phyloP scores from a whole-genome alignment of 768 basidiomycete species.

The Boletus barrowsii region DNA sequence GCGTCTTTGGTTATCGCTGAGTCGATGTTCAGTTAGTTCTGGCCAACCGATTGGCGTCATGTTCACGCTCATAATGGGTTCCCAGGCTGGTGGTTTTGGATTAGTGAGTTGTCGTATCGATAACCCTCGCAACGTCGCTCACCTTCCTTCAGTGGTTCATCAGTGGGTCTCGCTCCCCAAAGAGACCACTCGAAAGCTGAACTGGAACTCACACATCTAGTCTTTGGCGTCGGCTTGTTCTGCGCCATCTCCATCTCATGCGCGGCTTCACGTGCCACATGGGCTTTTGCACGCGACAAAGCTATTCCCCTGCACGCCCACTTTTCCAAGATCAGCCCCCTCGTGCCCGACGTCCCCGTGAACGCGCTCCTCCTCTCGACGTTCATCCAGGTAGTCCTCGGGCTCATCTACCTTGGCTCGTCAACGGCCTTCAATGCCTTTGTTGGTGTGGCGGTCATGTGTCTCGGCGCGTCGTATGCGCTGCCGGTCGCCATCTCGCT shows the following conservation, averaged over 20 bases:
- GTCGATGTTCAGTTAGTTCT: constrained; percentile 41
- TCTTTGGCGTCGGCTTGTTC: constrained; percentile 56
- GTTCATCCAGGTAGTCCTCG: constrained; percentile 54
- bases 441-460: constrained; percentile 64
- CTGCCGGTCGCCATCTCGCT: constrained; percentile 59
- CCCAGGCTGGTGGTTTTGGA: constrained; percentile 58
- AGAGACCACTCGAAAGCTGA: no score
- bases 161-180: constrained; percentile 23
- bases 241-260: constrained; percentile 66
- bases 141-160: constrained; percentile 38
- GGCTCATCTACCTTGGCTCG: constrained; percentile 60
- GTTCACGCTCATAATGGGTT: constrained; percentile 62
- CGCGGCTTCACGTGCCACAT: constrained; percentile 66
- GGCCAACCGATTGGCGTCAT: constrained; percentile 65
- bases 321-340: constrained; percentile 46
- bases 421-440: constrained; percentile 67
- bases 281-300: constrained; percentile 68
- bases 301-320: constrained; percentile 53
- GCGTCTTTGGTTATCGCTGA: constrained; percentile 1
- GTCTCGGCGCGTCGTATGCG: constrained; percentile 60
- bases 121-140: not conserved
- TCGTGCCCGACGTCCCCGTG: constrained; percentile 48
- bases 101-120: constrained; percentile 37
- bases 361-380: constrained; percentile 62
- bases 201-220: constrained; percentile 18